Base-by-base conservation (phyloP, 305 asterid species). In the Fraxinus albicans region DNA sequence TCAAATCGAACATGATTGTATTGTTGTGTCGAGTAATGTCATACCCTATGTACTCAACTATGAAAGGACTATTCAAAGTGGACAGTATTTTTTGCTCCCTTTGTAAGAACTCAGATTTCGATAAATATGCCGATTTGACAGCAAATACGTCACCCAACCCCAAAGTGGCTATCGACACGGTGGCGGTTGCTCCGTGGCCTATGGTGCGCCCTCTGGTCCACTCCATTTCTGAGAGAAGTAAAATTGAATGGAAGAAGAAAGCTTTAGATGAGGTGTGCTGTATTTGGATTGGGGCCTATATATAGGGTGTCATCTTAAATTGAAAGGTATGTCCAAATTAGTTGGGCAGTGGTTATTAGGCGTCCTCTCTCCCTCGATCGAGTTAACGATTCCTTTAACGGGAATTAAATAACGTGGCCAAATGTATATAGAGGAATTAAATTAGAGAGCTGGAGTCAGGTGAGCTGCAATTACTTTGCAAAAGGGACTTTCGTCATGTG, bases 161-260 rank as follows among this genome's bases (percentile, higher is more conserved):
- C 15, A 85, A 80, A 8, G 88, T 83, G 77, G 97, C 96, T 3
- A 75, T 23, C 6, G 90, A 91, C 47, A 95, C 96, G 76, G 89
- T 55, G 82, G 95, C 97, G 0, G 96, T 81, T 23, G 94, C 86
- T 23, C 98, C 98, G 23, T 82, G 91, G 85, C 96, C 98, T 36
- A 93, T 87, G n/a, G 38, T 81, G 77, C 79, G 90, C 78, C 98
- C 96, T 87, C 98, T 89, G 6, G 83, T 91, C 98, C 98, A 93
- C 13, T 86, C 86, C 98, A 90, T 94, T 80, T 76, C 55, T 70
- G 38, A 7, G 77, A 42, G 75, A 63, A 29, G 65, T 21, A 17
- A 83, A 82, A 67, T 50, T 34, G 13, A 8, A 17, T 23, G 77
- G 31, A 70, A 84, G 84, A 85, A 55, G 83, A 84, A 77, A 76